Conservation (phyloP, 768 basidiomycete genomes). For the Tylopilus vinaceipallidus region DNA sequence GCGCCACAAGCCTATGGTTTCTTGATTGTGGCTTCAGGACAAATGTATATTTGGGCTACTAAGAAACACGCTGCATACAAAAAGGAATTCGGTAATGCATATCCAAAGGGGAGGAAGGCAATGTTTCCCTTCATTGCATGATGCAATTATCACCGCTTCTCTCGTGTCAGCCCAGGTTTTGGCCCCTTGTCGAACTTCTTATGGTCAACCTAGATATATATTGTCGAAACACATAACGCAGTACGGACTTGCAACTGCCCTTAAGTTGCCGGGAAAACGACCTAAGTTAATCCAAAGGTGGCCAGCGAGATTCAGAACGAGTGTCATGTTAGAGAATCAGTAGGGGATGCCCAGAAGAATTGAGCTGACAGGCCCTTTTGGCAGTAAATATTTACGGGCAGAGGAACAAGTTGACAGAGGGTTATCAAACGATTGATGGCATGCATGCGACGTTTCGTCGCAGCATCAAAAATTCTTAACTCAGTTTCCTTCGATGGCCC, state of each 20-base stretch:
- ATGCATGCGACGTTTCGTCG: too few species aligned
- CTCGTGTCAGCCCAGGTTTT: too few species aligned
- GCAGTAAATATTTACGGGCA: conserved; percentile 66
- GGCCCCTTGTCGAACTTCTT: too few species aligned
- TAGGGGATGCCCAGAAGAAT: conserved; percentile 63
- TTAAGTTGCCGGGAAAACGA: neutral
- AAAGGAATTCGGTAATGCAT: conserved; percentile 90
- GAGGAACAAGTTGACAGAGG: too few species aligned
- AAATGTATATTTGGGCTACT: conserved; percentile 85
- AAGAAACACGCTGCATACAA: conserved; percentile 91
- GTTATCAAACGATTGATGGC: too few species aligned
- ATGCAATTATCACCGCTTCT: too few species aligned
- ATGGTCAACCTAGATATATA: too few species aligned
- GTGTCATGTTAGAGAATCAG: conserved; percentile 43
- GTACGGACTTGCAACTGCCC: neutral
- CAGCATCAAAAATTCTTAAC: too few species aligned
- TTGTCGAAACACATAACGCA: neutral
- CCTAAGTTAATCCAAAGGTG: neutral
- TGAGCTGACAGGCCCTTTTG: conserved; percentile 89
- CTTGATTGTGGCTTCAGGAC: conserved; percentile 51
- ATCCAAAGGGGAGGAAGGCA: conserved; percentile 70
- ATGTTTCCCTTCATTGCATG: conserved; percentile 65
- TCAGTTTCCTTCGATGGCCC: too few species aligned
- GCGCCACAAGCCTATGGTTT: conserved; percentile 59
- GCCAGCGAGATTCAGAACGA: neutral